Conservation (phyloP, 805 yeast genomes). For the Pichia ethanolica region DNA sequence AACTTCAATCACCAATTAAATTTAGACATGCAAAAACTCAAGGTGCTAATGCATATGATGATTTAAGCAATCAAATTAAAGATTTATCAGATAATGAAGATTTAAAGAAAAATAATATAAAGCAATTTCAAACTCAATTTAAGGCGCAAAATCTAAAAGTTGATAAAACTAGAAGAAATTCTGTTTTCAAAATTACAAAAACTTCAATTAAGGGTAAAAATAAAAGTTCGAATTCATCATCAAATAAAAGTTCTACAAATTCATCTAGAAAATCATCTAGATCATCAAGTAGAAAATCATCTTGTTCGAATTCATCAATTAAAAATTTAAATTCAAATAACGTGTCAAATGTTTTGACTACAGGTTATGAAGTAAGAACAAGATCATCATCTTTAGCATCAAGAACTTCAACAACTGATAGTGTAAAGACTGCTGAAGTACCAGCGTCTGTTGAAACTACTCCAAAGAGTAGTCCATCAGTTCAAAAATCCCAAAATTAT, state of each 20-base stretch:
- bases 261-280: constrained; percentile 5
- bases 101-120: not conserved
- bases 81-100: not conserved
- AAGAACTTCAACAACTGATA: not conserved
- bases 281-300: constrained; percentile 4
- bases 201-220: not conserved
- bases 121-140: constrained; percentile 5
- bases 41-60: constrained; percentile 4
- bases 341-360: not conserved
- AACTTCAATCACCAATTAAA: not conserved
- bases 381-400: not conserved
- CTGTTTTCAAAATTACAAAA: constrained; percentile 9
- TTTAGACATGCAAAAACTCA: not conserved
- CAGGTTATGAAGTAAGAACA: not conserved
- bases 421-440: constrained; percentile 9
- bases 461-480: not conserved
- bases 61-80: constrained; percentile 1
- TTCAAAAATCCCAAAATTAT: not conserved
- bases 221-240: not conserved
- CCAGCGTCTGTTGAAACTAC: constrained; percentile 10
- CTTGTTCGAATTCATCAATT: not conserved
- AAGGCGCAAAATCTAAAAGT: constrained; percentile 2
- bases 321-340: not conserved
- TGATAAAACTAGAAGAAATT: constrained; percentile 7
- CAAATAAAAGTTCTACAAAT: not conserved